A percentile compares a stretch with the other conserved stretches of the same genome.
Conservation (phyloP, 495 filamentous ascomycete genomes). For the Halenospora varia region DNA sequence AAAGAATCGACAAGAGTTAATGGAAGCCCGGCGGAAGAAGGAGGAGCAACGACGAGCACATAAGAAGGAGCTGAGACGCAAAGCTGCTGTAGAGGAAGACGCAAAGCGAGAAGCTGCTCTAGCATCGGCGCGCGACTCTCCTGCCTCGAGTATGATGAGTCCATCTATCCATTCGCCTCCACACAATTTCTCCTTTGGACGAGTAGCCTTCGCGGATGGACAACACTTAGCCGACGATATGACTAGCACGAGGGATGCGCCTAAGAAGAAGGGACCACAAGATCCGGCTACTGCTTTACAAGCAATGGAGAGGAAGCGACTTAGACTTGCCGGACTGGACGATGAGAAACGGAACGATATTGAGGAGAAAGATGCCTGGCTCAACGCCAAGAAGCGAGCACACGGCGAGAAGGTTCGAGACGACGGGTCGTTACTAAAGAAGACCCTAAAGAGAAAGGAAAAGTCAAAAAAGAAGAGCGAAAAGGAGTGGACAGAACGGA, state of each 20-base stretch:
- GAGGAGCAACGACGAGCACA: slow-evolving; percentile 78
- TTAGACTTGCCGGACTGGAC: slow-evolving; percentile 64
- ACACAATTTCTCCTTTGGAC: slow-evolving; percentile 79
- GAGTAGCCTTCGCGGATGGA: slow-evolving; percentile 83
- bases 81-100: slow-evolving; percentile 73
- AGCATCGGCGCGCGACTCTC: slow-evolving; percentile 55
- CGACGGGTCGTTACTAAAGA: slow-evolving; percentile 84
- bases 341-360: slow-evolving; percentile 77
- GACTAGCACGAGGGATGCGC: slow-evolving; percentile 46
- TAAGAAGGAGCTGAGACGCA: slow-evolving; percentile 74
- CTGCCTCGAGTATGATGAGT: slow-evolving; percentile 51
- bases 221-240: slow-evolving; percentile 66
- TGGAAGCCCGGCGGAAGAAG: slow-evolving; percentile 83
- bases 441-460: slow-evolving; percentile 91
- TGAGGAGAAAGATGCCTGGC: slow-evolving; percentile 89
- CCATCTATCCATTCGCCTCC: slow-evolving; percentile 56
- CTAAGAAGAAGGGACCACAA: slow-evolving; percentile 68
- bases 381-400: slow-evolving; percentile 83
- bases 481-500: slow-evolving; percentile 81
- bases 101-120: slow-evolving; percentile 64
- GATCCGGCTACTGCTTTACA: slow-evolving; percentile 73
- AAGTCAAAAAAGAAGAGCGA: slow-evolving; percentile 84
- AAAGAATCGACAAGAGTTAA: slow-evolving; percentile 78
- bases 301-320: slow-evolving; percentile 67
- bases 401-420: slow-evolving; percentile 90